These are phyloP conservation scores for Taxawa tesnikishii DNA, from an alignment of 2,329 filamentous ascomycete species.

Conservation along the genomic window DNA sequence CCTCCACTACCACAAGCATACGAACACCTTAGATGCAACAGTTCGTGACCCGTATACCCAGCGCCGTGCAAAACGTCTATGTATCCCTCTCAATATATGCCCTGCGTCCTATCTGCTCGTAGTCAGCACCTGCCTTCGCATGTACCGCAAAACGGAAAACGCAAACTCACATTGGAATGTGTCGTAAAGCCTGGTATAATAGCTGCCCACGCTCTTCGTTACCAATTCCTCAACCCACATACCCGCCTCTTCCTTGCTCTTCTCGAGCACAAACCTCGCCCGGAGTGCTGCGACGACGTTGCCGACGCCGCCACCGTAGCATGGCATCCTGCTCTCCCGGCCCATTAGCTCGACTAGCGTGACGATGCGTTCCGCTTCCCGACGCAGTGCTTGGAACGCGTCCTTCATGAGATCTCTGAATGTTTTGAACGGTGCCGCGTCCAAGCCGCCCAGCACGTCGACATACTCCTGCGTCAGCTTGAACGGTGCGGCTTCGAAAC, in stretches of 20 bases:
- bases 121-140: too few species aligned
- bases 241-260: conserved; percentile 72
- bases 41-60: too few species aligned
- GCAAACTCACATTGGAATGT: too few species aligned
- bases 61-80: too few species aligned
- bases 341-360: conserved; percentile 80
- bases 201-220: conserved; percentile 71
- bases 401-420: conserved; percentile 74
- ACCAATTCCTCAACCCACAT: conserved; percentile 73
- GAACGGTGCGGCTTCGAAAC: conserved; percentile 77
- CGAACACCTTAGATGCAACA: too few species aligned
- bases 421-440: conserved; percentile 56
- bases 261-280: conserved; percentile 68
- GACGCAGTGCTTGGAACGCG: conserved; percentile 68
- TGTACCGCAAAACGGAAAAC: too few species aligned
- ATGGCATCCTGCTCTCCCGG: conserved; percentile 71
- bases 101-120: too few species aligned
- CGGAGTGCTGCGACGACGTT: conserved; percentile 58
- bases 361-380: conserved; percentile 68
- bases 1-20: too few species aligned
- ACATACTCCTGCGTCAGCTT: conserved; percentile 80
- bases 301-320: conserved; percentile 61
- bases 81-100: too few species aligned
- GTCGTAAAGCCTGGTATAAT: conserved; percentile 71
- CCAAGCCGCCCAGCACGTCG: conserved; percentile 65